Base-by-base conservation (phyloP, 306 rosid species). In the Ochetophila trinervis region DNA sequence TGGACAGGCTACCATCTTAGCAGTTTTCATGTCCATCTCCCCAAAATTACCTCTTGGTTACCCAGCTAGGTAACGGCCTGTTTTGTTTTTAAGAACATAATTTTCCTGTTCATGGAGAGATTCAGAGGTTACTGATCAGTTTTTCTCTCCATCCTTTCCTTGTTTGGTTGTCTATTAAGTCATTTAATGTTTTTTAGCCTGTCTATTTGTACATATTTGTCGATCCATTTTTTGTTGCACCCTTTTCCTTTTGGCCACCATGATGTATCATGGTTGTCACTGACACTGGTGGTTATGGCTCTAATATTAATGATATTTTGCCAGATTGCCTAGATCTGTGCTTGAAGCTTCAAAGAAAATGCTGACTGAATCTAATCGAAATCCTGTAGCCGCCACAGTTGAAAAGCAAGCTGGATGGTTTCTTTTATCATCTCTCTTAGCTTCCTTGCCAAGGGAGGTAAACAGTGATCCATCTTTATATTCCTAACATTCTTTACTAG, bases 351-450 rank as follows among this genome's bases (percentile, higher is more conserved):
- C 94, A 67, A 89, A 81, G 84, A 89, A 86, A 83, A 79, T 93
- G 97, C 72, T 93, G 79, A 78, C 70, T 53, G 94, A 87, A 70
- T 75, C 85, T 72, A 80, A 89, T 67, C 93, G 83, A 57, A 93
- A 89, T 79, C 87, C 89, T 56, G 68, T 74, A 49, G 96, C 89
- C 49, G 87, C 88, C 27, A 58, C 73, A 50, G 82, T 93, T 74
- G 97, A 93, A 83, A 79, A 93, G 63, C 95, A 93, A 85, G 96
- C 95, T 71, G 99, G 99, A 55, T 93, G 98, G 98, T 83, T 87
- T 78, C 96, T 93, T 72, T 79, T 93, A 50, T 90, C 99, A 61
- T 90, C 97, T 63, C 77, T 87, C 48, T 85, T 89, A 67, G 91
- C 89, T 78, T 89, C 96, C 79, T 76, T 93, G 83, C 93, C 96